Base-by-base conservation (phyloP, 495 filamentous ascomycete genomes). In the Penicillium ucsense region DNA sequence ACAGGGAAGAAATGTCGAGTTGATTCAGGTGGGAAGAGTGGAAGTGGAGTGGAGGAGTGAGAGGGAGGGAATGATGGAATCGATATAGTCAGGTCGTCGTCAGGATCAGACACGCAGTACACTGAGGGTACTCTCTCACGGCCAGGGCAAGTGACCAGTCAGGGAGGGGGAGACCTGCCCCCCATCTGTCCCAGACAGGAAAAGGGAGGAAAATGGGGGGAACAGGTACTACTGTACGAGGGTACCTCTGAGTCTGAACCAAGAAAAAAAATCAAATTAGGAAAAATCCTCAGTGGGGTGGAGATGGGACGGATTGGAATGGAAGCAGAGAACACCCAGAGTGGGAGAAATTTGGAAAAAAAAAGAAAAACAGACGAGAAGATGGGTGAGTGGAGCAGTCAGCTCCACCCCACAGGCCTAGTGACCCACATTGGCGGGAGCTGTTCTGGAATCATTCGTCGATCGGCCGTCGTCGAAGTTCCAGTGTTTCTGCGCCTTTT, bases 401-500 rank as follows among this genome's bases (percentile, higher is more conserved):
- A 20, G 20, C 20, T 2, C 20, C 20, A 20, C 20, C 2, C 20
- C 20, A 20, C 20, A 20, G 20, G 20, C 20, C 2, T 20, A 2
- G 20, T 20, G 35, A 12, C 28, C 41, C 38, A 44, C 47, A 37
- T 49, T 43, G 42, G 38, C 47, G 33, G 31, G 8, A 29, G 34
- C 30, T 33, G 45, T 57, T 57, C 54, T 48, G 44, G 54, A 57
- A 57, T 57, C 39, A 57, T 53, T 53, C 54, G 49, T 46, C 49
- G 49, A 56, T 56, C 45, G 29, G 41, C 11, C 35, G 7, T 30
- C 37, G 30, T 32, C 20, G 20, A 5, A 30, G 37, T 35, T n/a
- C 9, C 6, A 35, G 31, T 45, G 12, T 27, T 12, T 29, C 27
- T 45, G 43, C 20, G 20, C 20, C 20, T 20, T 20, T 20, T 20